A percentile compares a stretch with the other conserved stretches of the same genome.
Conservation (phyloP, 2,329 filamentous ascomycete species). For the Ascochyta koolunga region DNA sequence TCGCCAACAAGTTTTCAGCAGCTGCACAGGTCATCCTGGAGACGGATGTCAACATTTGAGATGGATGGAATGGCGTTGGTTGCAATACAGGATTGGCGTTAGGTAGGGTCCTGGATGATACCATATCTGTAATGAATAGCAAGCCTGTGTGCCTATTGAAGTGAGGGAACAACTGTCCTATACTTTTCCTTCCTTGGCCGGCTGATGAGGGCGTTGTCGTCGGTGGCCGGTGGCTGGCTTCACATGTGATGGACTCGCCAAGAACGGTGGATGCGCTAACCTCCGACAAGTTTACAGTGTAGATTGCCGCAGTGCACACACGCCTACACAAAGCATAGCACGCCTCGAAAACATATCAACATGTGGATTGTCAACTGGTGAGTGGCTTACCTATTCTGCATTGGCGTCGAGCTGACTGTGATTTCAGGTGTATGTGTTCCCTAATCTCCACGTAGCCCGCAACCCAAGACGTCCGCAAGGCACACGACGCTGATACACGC, state of each 20-base stretch:
- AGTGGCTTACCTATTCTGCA: background rate
- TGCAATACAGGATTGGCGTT: conserved; percentile 18
- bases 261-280: conserved; percentile 15
- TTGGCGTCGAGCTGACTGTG: background rate
- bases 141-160: conserved; percentile 9
- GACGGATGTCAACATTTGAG: conserved; percentile 28
- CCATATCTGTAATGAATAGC: conserved; percentile 20
- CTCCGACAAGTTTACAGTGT: conserved; percentile 14
- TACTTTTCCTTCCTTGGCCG: background rate
- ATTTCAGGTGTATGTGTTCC: conserved; percentile 24
- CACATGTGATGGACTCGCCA: conserved; percentile 17
- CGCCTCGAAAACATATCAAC: conserved; percentile 11
- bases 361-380: conserved; percentile 96
- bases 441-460: conserved; percentile 16
- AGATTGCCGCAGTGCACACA: conserved; percentile 12
- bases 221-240: no score
- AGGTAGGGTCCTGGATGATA: conserved; percentile 16
- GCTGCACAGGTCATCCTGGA: conserved; percentile 33
- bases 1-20: conserved; percentile 46
- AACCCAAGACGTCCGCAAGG: background rate
- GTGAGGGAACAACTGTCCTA: conserved; percentile 3
- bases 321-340: conserved; percentile 6
- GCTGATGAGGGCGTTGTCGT: background rate
- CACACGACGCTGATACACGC: conserved; percentile 23
- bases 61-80: background rate